Evolutionary conservation across 768 basidiomycete genomes (phyloP).

Genomic region (Aureoboletus auriporus): DNA sequence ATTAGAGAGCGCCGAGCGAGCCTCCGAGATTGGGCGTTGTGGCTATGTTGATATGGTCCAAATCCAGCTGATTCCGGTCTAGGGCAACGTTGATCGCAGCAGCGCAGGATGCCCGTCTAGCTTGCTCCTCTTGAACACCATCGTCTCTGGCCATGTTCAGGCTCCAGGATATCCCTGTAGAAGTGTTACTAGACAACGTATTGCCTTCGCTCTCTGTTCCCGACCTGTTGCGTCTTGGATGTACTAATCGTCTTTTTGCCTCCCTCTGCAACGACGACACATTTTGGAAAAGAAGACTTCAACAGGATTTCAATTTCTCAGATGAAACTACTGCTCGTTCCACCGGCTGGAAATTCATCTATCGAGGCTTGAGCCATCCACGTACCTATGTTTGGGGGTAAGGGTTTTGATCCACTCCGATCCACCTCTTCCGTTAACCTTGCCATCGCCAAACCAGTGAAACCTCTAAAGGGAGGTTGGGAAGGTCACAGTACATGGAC

Average conservation of each 20-base stretch:
- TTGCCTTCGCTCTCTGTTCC: conserved; percentile 50
- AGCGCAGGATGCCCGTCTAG: not conserved
- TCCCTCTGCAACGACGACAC: conserved; percentile 63
- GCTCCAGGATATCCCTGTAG: conserved; percentile 60
- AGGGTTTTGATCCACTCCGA: conserved; percentile 9
- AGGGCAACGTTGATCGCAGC: not conserved
- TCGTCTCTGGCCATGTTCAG: conserved; percentile 28
- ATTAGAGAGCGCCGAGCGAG: too few relatives aligned
- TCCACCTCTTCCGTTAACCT: conserved; percentile 1
- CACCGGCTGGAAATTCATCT: conserved; percentile 78
- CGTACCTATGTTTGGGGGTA: conserved; percentile 61
- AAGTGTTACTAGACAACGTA: conserved; percentile 74
- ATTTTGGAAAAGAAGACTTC: conserved; percentile 71
- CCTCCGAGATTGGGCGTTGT: not conserved
- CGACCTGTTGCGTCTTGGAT: conserved; percentile 56
- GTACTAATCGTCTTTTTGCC: conserved; percentile 64
- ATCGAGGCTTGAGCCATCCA: conserved; percentile 60
- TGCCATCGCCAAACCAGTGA: conserved; percentile 40
- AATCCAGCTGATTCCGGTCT: conserved; percentile 13
- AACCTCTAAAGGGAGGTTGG: conserved; percentile 59
- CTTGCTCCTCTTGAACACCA: conserved; percentile 4
- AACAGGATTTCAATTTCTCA: conserved; percentile 75
- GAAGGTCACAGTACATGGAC: conserved; percentile 38
- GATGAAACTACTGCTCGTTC: conserved; percentile 67
- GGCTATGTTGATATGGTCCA: conserved; percentile 22